These are phyloP conservation scores for Populus simonii DNA, from an alignment of 345 rosid genomes.

Conservation along the genomic window DNA sequence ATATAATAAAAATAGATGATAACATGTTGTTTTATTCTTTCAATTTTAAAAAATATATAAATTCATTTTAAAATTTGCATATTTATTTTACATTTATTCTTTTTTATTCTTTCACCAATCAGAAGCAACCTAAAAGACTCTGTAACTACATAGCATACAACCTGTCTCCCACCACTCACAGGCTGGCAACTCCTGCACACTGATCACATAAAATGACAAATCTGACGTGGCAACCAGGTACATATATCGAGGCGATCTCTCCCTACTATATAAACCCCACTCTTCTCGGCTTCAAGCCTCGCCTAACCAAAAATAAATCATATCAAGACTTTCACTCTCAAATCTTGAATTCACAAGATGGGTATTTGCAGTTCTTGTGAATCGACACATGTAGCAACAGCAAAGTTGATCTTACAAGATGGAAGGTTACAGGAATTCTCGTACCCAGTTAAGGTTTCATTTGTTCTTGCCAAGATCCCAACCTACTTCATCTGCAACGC, in stretches of 20 bases:
- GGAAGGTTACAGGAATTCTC: conserved; percentile 76
- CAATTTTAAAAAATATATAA: no score
- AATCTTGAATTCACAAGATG: conserved; percentile 32
- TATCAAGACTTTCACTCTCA: neutral
- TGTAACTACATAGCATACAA: conserved; percentile 4
- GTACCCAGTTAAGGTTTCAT: conserved; percentile 72
- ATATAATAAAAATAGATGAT: no score
- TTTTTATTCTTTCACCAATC: neutral
- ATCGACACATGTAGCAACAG: conserved; percentile 62
- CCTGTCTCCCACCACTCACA: conserved; percentile 59
- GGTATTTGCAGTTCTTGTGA: conserved; percentile 89
- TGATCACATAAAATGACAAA: conserved; percentile 31
- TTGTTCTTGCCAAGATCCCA: conserved; percentile 53
- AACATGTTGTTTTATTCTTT: no score
- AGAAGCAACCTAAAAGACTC: neutral
- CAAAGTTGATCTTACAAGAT: conserved; percentile 74
- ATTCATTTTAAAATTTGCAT: no score
- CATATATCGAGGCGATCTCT: conserved; percentile 8
- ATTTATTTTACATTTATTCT: no score
- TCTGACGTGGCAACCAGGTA: conserved; percentile 42
- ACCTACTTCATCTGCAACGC: conserved; percentile 81
- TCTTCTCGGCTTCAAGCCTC: no score
- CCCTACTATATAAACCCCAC: neutral
- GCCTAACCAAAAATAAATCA: no score
- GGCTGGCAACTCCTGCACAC: conserved; percentile 51